Percentiles rank a stretch among this genome's conserved stretches.
Evolutionary conservation across 768 basidiomycete species (phyloP).

Genomic region (Tylopilus rubrobrunneus): DNA sequence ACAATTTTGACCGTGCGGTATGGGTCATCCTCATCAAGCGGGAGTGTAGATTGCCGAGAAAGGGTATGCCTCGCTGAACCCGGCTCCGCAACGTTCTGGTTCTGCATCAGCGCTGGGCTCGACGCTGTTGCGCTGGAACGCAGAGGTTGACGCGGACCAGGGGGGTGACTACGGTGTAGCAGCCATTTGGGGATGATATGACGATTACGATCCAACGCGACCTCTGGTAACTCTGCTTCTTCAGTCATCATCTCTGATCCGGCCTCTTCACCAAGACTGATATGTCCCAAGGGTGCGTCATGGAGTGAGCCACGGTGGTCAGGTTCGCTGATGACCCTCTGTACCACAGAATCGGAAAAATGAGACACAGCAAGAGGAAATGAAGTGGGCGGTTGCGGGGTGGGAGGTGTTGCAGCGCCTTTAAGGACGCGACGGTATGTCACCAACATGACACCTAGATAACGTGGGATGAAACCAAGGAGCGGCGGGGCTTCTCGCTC

Average conservation of each 20-base stretch:
- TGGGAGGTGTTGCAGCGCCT: constrained; percentile 25
- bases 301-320: constrained; percentile 1
- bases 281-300: background rate
- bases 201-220: constrained; percentile 85
- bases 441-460: constrained; percentile 97
- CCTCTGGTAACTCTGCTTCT: constrained; percentile 90
- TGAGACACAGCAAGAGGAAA: constrained; percentile 18
- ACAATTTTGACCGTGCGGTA: constrained; percentile 40
- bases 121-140: constrained; percentile 57
- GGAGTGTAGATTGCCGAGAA: constrained; percentile 36
- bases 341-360: constrained; percentile 27
- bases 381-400: constrained; percentile 9
- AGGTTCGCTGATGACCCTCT: constrained; percentile 27
- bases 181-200: constrained; percentile 97
- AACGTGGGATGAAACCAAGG: constrained; percentile 93
- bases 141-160: constrained; percentile 38
- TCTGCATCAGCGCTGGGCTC: constrained; percentile 59
- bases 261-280: constrained; percentile 21
- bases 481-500: constrained; percentile 92
- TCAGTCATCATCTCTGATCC: constrained; percentile 46
- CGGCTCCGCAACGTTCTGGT: constrained; percentile 21
- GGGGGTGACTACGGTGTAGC: constrained; percentile 47
- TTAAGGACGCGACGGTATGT: constrained; percentile 82
- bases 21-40: constrained; percentile 38
- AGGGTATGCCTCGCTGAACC: constrained; percentile 38